Evolutionary conservation across 768 basidiomycete species (phyloP).

Genomic region (Leccinum subgranulosum): DNA sequence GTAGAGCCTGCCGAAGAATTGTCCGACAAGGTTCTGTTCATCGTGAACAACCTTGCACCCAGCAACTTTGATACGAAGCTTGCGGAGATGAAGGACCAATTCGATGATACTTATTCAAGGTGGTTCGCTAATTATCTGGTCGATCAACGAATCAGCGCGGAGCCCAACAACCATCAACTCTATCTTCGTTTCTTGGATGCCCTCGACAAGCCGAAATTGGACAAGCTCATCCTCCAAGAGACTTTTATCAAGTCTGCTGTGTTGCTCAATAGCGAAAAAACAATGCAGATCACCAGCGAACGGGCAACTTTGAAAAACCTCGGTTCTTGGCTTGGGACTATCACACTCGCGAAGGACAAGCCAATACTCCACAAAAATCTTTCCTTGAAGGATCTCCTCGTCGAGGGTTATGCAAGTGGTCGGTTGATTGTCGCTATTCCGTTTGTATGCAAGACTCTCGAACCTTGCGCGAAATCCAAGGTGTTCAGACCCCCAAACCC

Average conservation of each 20-base stretch:
- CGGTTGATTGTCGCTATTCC: conserved; percentile 93
- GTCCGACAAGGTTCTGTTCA: conserved; percentile 94
- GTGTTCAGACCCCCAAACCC: conserved; percentile 97
- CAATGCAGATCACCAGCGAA: conserved; percentile 81
- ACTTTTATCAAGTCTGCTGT: conserved; percentile 83
- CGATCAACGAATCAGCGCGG: conserved; percentile 91
- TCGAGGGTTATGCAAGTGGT: conserved; percentile 92
- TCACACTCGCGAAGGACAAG: conserved; percentile 88
- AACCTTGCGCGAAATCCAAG: conserved; percentile 83
- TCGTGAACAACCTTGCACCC: conserved; percentile 95
- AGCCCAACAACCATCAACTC: conserved; percentile 94
- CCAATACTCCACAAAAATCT: conserved; percentile 93
- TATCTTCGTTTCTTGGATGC: conserved; percentile 93
- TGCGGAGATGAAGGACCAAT: conserved; percentile 79
- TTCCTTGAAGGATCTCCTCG: conserved; percentile 94
- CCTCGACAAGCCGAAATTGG: conserved; percentile 63
- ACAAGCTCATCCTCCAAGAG: conserved; percentile 86
- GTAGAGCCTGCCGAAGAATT: conserved; percentile 78
- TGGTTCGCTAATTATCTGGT: conserved; percentile 99
- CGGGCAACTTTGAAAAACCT: conserved; percentile 89
- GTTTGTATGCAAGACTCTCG: conserved; percentile 96
- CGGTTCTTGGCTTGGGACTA: conserved; percentile 89
- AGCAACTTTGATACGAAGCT: conserved; percentile 90
- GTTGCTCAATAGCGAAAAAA: conserved; percentile 89
- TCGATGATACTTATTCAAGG: conserved; percentile 77